Percentiles rank a stretch among this genome's conserved stretches.
phyloP scores from a whole-genome alignment of 768 basidiomycete genomes.

The Stropharia rugosoannulata region DNA sequence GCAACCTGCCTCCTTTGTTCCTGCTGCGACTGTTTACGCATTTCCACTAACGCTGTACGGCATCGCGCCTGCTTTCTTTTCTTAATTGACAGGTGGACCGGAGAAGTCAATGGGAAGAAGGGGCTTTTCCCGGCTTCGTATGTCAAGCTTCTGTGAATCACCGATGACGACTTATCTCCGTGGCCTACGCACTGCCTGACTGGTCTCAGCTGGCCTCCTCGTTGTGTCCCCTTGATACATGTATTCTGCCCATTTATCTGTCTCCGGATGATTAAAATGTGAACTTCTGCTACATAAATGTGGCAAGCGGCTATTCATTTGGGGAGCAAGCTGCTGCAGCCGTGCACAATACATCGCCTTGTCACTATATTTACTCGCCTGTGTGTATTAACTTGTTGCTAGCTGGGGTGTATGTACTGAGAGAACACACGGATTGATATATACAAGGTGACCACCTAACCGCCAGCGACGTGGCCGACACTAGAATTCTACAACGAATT shows the following conservation, averaged over 20 bases:
- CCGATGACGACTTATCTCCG: slow-evolving; percentile 10
- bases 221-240: background rate
- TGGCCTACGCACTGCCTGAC: slow-evolving; percentile 2
- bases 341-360: no score
- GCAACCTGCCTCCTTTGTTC: background rate
- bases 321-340: no score
- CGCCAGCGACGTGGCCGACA: no score
- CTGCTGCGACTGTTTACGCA: background rate
- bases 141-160: slow-evolving; percentile 40
- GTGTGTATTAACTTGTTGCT: no score
- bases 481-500: no score
- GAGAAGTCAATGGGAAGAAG: slow-evolving; percentile 53
- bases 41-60: background rate
- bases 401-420: no score
- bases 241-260: slow-evolving; percentile 1
- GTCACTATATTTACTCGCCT: no score
- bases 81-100: slow-evolving; percentile 58
- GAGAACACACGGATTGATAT: no score
- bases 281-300: no score
- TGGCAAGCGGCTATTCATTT: no score
- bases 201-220: background rate
- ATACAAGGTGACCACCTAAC: no score
- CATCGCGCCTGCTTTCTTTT: slow-evolving; percentile 11
- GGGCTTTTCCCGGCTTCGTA: slow-evolving; percentile 72
- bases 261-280: no score